A percentile compares a stretch with the other conserved stretches of the same genome.
Conservation (phyloP, 768 basidiomycete species). For the Zangia roseola region DNA sequence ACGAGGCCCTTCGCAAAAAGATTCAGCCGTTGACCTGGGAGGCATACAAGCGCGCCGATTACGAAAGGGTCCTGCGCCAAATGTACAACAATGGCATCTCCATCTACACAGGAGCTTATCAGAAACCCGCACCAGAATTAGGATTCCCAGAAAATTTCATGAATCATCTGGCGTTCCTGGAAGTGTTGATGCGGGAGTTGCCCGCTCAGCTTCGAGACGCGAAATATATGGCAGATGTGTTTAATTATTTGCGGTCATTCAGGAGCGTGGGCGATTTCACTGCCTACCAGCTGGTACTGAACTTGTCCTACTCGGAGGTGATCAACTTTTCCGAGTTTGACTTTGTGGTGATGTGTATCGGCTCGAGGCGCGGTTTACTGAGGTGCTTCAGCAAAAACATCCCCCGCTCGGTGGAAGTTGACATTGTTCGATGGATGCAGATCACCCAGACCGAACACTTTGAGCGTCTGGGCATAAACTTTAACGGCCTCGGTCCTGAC, state of each 20-base stretch:
- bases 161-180: conserved; percentile 64
- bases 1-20: conserved; percentile 53
- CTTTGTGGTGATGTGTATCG: conserved; percentile 69
- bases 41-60: conserved; percentile 50
- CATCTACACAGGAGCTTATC: conserved; percentile 73
- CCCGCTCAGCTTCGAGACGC: conserved; percentile 47
- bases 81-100: conserved; percentile 37
- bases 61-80: conserved; percentile 49
- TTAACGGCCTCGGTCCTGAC: conserved; percentile 50
- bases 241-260: conserved; percentile 54
- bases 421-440: conserved; percentile 64
- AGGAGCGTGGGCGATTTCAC: conserved; percentile 77
- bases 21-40: conserved; percentile 64
- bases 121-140: conserved; percentile 65
- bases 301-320: conserved; percentile 54
- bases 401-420: conserved; percentile 45
- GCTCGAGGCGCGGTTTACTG: conserved; percentile 60
- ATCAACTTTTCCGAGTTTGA: conserved; percentile 66
- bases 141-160: conserved; percentile 45
- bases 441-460: conserved; percentile 61
- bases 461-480: conserved; percentile 51
- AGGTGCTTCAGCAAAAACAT: conserved; percentile 61
- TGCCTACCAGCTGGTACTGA: conserved; percentile 64
- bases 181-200: conserved; percentile 59
- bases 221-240: conserved; percentile 62